These are phyloP conservation scores for Eucalyptus tenuipes DNA, from an alignment of 345 rosid species.

Conservation along the genomic window DNA sequence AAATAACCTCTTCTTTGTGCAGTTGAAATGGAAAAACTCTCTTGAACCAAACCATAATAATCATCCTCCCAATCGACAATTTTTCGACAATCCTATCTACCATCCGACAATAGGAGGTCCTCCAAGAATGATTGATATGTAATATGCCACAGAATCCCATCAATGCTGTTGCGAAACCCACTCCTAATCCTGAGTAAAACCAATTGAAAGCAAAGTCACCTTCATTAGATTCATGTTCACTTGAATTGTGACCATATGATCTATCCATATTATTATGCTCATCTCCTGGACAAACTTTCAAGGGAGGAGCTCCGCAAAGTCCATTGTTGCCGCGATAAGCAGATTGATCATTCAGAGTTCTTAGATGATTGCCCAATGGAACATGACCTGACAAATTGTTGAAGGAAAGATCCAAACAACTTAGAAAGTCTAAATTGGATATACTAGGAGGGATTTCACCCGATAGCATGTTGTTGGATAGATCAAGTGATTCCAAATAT, in stretches of 20 bases:
- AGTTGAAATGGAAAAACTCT: rapidly evolving
- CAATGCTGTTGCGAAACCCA: rapidly evolving
- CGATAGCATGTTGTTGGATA: neutral
- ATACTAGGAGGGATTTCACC: neutral
- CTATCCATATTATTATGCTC: neutral
- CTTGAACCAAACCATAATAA: neutral
- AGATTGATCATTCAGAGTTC: rapidly evolving
- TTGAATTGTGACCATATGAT: rapidly evolving
- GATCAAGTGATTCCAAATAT: neutral
- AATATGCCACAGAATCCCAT: neutral
- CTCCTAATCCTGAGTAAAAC: neutral
- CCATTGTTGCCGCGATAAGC: rapidly evolving
- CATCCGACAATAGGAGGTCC: rapidly evolving
- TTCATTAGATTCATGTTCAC: rapidly evolving
- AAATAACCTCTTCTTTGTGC: too few relatives aligned
- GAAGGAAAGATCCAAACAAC: neutral
- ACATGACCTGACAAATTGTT: neutral
- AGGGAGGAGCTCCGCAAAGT: neutral
- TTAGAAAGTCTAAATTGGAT: neutral
- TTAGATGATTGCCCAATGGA: neutral
- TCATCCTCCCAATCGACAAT: rapidly evolving
- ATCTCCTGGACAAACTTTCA: neutral
- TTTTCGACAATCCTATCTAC: neutral
- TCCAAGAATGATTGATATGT: rapidly evolving
- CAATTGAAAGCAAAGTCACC: rapidly evolving